Conservation (phyloP, 805 yeast genomes). For the Kodamaea kakaduensis region DNA sequence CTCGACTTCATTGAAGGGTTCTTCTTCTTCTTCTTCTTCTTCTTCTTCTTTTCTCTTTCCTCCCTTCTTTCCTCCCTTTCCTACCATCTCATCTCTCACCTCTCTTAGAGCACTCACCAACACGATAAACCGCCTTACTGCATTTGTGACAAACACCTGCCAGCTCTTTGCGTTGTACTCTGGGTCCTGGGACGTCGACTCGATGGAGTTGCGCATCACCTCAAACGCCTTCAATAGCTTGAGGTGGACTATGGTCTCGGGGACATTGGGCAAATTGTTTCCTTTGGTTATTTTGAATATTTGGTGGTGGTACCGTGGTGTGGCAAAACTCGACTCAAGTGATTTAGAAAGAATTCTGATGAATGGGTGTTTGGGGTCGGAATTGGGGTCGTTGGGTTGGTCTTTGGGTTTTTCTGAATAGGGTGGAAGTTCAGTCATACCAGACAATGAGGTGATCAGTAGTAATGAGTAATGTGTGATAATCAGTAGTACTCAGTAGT, state of each 20-base stretch:
- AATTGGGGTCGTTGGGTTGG: too few relatives aligned
- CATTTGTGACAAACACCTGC: conserved; percentile 21
- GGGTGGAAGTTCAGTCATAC: too few relatives aligned
- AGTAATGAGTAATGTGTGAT: too few relatives aligned
- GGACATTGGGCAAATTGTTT: conserved; percentile 1
- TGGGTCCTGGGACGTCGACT: conserved; percentile 1
- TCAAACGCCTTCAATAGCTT: conserved; percentile 21
- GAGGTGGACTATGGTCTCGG: conserved; percentile 21
- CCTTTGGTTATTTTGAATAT: background rate
- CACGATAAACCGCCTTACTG: conserved; percentile 20
- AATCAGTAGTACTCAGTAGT: too few relatives aligned
- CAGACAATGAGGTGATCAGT: too few relatives aligned
- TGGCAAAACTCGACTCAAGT: too few relatives aligned
- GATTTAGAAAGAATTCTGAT: too few relatives aligned
- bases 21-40: background rate
- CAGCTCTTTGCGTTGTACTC: conserved; percentile 14
- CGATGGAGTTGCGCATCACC: conserved; percentile 13
- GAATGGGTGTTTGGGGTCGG: too few relatives aligned
- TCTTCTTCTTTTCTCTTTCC: background rate
- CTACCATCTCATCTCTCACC: background rate
- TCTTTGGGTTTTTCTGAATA: too few relatives aligned
- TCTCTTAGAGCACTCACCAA: conserved; percentile 16
- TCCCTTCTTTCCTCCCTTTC: background rate
- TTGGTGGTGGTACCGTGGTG: too few relatives aligned
- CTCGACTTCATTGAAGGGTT: background rate